phyloP scores from a whole-genome alignment of 192 early-diverging fungal genomes.

The Mortierella hygrophila region DNA sequence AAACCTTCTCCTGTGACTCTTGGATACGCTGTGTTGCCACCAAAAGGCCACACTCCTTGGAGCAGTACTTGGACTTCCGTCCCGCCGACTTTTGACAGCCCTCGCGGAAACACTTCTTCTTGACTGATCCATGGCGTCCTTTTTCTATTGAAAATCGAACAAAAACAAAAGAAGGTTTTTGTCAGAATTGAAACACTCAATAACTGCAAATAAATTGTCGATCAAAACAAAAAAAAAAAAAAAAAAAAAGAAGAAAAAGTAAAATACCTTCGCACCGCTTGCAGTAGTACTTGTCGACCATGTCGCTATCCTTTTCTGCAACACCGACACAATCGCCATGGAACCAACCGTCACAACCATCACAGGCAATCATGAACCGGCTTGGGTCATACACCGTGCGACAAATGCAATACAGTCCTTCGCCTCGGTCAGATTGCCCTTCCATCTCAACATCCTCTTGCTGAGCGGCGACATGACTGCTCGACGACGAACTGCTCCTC shows the following conservation, averaged over 20 bases:
- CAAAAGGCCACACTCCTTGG: conserved; percentile 64
- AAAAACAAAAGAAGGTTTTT: not conserved
- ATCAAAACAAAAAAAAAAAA: not conserved
- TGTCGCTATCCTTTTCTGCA: conserved; percentile 62
- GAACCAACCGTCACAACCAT: conserved; percentile 81
- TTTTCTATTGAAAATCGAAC: conserved; percentile 36
- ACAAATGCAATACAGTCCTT: conserved; percentile 73
- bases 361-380: conserved; percentile 83
- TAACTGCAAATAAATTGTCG: no score
- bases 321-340: conserved; percentile 82
- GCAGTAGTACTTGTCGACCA: conserved; percentile 76
- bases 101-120: conserved; percentile 61
- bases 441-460: not conserved
- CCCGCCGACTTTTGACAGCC: conserved; percentile 58
- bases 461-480: not conserved
- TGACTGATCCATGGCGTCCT: conserved; percentile 63
- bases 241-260: not conserved
- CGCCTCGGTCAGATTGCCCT: not conserved
- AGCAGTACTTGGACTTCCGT: conserved; percentile 65
- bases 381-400: conserved; percentile 64
- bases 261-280: conserved; percentile 67
- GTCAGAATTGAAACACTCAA: no score
- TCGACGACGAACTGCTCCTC: not conserved
- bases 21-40: conserved; percentile 59
- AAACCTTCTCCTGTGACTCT: conserved; percentile 54